Evolutionary conservation across 2,329 filamentous ascomycete species (phyloP).

Genomic region (Penicillium corylophilum): DNA sequence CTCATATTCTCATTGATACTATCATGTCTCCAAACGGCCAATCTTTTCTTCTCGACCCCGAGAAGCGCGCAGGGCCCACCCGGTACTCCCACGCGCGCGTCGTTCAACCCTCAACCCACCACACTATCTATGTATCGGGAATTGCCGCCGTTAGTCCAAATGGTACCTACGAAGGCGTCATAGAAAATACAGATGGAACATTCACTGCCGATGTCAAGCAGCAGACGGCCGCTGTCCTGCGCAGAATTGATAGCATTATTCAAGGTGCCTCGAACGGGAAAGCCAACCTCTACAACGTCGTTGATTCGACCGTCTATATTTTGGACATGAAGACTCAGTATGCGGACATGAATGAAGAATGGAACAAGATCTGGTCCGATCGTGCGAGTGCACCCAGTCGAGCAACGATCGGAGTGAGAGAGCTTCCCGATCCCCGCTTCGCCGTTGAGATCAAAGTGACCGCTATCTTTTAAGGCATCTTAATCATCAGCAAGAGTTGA

Average conservation of each 20-base stretch:
- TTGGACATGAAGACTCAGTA: constrained; percentile 46
- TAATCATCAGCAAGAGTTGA: too few relatives aligned
- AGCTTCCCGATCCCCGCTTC: constrained; percentile 16
- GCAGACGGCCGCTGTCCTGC: constrained; percentile 42
- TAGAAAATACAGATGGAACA: constrained; percentile 38
- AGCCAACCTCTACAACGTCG: constrained; percentile 39
- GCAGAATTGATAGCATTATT: constrained; percentile 41
- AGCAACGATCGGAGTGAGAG: constrained; percentile 18
- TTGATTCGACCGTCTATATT: constrained; percentile 45
- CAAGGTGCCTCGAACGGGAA: constrained; percentile 38
- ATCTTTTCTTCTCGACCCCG: constrained; percentile 35
- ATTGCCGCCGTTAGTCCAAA: constrained; percentile 37
- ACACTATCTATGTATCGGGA: constrained; percentile 44
- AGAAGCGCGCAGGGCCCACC: constrained; percentile 25
- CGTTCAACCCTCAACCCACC: constrained; percentile 29
- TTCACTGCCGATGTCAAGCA: constrained; percentile 35
- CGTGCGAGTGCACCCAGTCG: constrained; percentile 35
- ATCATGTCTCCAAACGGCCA: constrained; percentile 36
- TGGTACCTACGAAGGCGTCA: constrained; percentile 38
- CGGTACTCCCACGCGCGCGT: constrained; percentile 41
- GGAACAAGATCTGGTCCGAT: constrained; percentile 46
- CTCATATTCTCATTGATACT: not conserved
- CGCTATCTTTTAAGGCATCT: constrained; percentile 12
- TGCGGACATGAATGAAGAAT: constrained; percentile 48
- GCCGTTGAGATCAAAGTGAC: constrained; percentile 18